Conservation (phyloP, 331 rosid genomes). For the Arachis monticola region DNA sequence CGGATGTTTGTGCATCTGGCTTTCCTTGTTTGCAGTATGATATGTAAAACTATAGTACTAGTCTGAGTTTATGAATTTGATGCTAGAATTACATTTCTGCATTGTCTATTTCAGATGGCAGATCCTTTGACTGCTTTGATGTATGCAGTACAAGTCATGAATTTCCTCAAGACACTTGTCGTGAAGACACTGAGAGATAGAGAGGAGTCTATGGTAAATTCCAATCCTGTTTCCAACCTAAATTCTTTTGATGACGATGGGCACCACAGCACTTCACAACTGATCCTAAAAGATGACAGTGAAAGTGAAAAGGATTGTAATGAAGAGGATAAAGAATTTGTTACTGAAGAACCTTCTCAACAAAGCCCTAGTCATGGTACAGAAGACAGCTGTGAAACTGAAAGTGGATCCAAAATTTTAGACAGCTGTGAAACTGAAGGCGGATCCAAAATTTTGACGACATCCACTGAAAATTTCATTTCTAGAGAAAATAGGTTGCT, state of each 20-base stretch:
- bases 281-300: slow-evolving; percentile 45
- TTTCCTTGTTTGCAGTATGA: slow-evolving; percentile 4
- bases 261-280: slow-evolving; percentile 61
- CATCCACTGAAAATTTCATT: slow-evolving; percentile 52
- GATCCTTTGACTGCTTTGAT: slow-evolving; percentile 99
- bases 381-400: slow-evolving; percentile 46
- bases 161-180: slow-evolving; percentile 89
- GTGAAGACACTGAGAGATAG: slow-evolving; percentile 73
- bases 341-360: slow-evolving; percentile 53
- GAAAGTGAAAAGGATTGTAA: slow-evolving; percentile 47
- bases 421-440: slow-evolving; percentile 45
- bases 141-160: slow-evolving; percentile 99
- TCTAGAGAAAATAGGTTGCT: slow-evolving; percentile 59
- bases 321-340: slow-evolving; percentile 53
- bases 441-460: slow-evolving; percentile 49
- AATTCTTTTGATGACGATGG: slow-evolving; percentile 76
- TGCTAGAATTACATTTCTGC: slow-evolving; percentile 18
- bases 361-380: slow-evolving; percentile 48
- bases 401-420: slow-evolving; percentile 50
- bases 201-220: slow-evolving; percentile 73
- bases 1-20: background rate
- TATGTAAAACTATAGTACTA: slow-evolving; percentile 9
- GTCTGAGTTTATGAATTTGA: slow-evolving; percentile 25
- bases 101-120: slow-evolving; percentile 64
- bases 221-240: slow-evolving; percentile 52